Evolutionary conservation across 2,329 filamentous ascomycete genomes (phyloP), one percentile per base, ranked within the genome.

Genomic region (Fusarium sp.): DNA sequence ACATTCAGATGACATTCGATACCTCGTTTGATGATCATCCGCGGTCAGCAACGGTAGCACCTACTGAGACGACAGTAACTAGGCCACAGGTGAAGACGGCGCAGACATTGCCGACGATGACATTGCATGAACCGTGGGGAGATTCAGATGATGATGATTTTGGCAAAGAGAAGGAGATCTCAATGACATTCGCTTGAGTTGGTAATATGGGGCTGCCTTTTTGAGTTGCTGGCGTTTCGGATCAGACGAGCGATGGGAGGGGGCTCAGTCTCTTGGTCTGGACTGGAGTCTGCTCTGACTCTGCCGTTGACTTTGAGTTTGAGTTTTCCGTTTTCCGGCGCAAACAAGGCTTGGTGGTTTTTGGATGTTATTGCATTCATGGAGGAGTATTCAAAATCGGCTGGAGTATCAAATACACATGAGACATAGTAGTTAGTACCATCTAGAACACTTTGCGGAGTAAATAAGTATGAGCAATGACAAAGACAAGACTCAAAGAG

Each of bases 141-240:
- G 92, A 89, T 57, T 85, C 90, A 14, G 86, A 88, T 50, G 91
- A 93, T 48, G 89, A 91, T 35, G 88, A 92, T 58, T 92, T 92
- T 83, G 91, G 90, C 24, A 87, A 89, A 77, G 92, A 94, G 81
- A 90, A 90, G 79, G 92, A 94, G 81, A 93, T 95, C 71, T 88
- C 89, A 36, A 92, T 95, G 92, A 94, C 92, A 71, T 95, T 95
- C 89, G 93, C 92, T 81, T 93, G 59, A 70, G 47, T 42, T 42
- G 47, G 36, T 54, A 42, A 62, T 44, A 31, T n/a, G 48, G 65
- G 62, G 44, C 57, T 58, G 33, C 28, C 31, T 63, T 62, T 65
- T 57, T 59, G 24, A 51, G 56, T 58, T 54, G 7, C 44, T 30
- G 70, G 71, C 72, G 72, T 74, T 74, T 62, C 60, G 36, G 53